A percentile compares a stretch with the other conserved stretches of the same genome.
phyloP scores from a whole-genome alignment of 371 early-diverging fungal species.

The Paraphysoderma sedebokerense region DNA sequence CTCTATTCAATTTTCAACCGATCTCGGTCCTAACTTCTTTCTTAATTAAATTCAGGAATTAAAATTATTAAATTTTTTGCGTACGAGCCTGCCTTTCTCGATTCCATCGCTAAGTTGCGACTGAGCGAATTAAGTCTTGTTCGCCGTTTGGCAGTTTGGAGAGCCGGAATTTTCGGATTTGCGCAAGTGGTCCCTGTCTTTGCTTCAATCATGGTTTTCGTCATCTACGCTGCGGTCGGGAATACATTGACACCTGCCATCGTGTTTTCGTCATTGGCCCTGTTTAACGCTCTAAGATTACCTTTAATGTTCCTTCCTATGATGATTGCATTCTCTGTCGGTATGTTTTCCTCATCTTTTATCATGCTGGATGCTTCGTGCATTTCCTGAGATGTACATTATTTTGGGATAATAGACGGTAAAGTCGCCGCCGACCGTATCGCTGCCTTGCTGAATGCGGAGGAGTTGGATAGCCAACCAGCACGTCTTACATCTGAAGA shows the following conservation, averaged over 20 bases:
- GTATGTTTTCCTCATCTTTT: too few species aligned
- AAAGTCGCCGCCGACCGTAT: conserved; percentile 69
- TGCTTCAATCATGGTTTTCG: conserved; percentile 69
- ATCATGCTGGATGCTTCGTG: too few species aligned
- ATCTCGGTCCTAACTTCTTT: too few species aligned
- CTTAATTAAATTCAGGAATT: conserved; percentile 78
- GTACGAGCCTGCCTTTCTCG: conserved; percentile 50
- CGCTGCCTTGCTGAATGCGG: conserved; percentile 49
- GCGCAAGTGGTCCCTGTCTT: conserved; percentile 50
- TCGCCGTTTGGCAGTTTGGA: background rate
- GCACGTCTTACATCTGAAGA: too few species aligned
- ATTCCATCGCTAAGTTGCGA: conserved; percentile 11
- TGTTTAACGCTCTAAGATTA: conserved; percentile 84
- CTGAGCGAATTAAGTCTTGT: background rate
- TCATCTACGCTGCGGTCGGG: conserved; percentile 41
- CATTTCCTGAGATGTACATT: too few species aligned
- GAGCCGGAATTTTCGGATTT: background rate
- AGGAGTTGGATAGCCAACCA: conserved; percentile 47
- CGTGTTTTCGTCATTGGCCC: conserved; percentile 73
- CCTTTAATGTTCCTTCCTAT: conserved; percentile 54
- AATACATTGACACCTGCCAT: conserved; percentile 46
- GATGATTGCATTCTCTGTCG: conserved; percentile 45
- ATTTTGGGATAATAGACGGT: too few species aligned
- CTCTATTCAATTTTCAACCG: too few species aligned
- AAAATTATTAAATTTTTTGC: conserved; percentile 77